These are phyloP conservation scores for Comarum palustre DNA, from an alignment of 306 rosid species.

Conservation along the genomic window DNA sequence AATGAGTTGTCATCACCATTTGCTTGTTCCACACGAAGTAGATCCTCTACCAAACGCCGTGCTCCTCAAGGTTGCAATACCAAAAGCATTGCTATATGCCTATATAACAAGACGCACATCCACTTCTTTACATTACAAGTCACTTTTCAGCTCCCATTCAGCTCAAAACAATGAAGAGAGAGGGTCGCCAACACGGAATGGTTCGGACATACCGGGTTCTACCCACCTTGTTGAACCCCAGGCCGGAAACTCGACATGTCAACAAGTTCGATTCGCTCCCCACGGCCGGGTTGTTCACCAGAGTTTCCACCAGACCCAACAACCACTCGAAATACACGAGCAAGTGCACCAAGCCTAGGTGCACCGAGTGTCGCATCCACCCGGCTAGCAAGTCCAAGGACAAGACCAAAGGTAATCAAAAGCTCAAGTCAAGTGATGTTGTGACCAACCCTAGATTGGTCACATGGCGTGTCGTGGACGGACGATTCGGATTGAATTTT, in stretches of 20 bases:
- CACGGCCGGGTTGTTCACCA: constrained; percentile 53
- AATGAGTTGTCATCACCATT: constrained; percentile 14
- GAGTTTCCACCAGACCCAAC: constrained; percentile 60
- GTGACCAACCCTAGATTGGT: constrained; percentile 26
- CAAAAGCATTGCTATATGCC: neutral
- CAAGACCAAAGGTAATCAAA: constrained; percentile 58
- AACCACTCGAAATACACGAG: constrained; percentile 80
- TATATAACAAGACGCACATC: neutral
- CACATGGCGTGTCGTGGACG: constrained; percentile 35
- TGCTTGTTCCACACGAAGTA: constrained; percentile 40
- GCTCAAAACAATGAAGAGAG: constrained; percentile 62
- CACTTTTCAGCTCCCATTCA: neutral
- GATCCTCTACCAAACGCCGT: constrained; percentile 27
- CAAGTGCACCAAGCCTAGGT: constrained; percentile 42
- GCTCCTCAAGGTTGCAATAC: constrained; percentile 40
- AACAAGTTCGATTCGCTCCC: constrained; percentile 42
- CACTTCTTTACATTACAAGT: neutral
- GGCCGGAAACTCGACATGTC: constrained; percentile 33
- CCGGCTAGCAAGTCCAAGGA: constrained; percentile 54
- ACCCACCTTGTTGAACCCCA: constrained; percentile 44
- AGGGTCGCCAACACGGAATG: constrained; percentile 84
- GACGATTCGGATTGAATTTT: neutral
- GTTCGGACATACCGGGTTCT: constrained; percentile 47
- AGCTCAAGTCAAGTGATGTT: constrained; percentile 29
- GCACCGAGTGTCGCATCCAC: constrained; percentile 46